Base-by-base conservation (phyloP, 2,329 filamentous ascomycete genomes). In the Colletotrichum eremochloae region DNA sequence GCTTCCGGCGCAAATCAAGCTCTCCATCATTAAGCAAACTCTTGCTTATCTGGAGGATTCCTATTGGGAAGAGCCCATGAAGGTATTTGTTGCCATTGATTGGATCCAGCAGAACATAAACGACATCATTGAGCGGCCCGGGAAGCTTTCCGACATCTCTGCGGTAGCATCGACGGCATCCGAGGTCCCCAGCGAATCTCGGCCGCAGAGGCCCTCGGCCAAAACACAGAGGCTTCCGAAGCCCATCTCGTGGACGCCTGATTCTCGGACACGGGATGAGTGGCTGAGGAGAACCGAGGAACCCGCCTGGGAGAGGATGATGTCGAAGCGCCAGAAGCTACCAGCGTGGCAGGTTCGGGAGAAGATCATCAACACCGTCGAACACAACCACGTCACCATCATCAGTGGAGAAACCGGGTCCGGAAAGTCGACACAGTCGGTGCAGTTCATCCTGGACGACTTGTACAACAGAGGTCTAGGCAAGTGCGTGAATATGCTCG, bases 351-450 rank as follows among this genome's bases (percentile, higher is more conserved):
- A 90, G 72, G 90, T 96, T 77, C 91, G 90, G 76, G 91, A 96
- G 29, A 86, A 88, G 1, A 94, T 99, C 40, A 90, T 98, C 12
- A 81, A 88, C 29, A 93, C 93, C 0, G 93, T 99, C 61, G 88
- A 88, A 53, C 84, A 87, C 5, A 91, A 96, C 78, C 92, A 98
- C 81, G 95, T 99, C 63, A 97, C 94, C 0, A 98, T 99, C 77
- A 96, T 99, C 76, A 97, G 95, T 55, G 96, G 96, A 76, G 96
- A 98, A 83, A 99, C 96, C 5, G 96, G 96, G 65, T 97, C 94
- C 24, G 96, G 96, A 79, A 99, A 99, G 82, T 97, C 94, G 61
- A 98, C 96, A 0, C 96, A 99, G 81, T 96, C 94, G 2, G 94
- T 98, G 44, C 96, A 99, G 80, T 99, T 98, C 81, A 88, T 99